Evolutionary conservation across 345 rosid genomes (phyloP).

Genomic region (Salix caprea): DNA sequence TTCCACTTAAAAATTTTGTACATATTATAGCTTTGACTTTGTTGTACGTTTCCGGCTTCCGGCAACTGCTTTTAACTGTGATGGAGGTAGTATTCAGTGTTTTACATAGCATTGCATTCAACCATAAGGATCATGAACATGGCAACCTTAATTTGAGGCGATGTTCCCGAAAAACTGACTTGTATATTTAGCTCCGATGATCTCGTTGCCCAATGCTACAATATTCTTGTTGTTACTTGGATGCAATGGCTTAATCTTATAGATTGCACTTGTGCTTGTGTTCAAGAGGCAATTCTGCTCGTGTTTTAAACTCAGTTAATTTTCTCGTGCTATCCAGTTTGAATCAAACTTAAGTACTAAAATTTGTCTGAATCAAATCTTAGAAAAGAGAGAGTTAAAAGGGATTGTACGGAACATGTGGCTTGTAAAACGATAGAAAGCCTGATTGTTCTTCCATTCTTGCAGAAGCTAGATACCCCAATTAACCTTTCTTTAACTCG

Average conservation of each 20-base stretch:
- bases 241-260: not conserved
- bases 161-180: not conserved
- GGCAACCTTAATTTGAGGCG: not conserved
- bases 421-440: too few species aligned
- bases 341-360: too few species aligned
- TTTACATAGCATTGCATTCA: not conserved
- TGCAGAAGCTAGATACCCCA: too few species aligned
- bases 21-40: not conserved
- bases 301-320: too few species aligned
- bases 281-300: too few species aligned
- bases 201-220: not conserved
- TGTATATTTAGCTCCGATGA: not conserved
- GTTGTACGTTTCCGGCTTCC: not conserved
- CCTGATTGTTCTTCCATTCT: too few species aligned
- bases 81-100: not conserved
- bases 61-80: not conserved
- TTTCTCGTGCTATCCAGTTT: too few species aligned
- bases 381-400: too few species aligned
- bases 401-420: too few species aligned
- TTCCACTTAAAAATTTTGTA: not conserved
- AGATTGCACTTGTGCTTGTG: too few species aligned
- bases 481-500: too few species aligned
- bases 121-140: not conserved
- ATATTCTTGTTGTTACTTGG: not conserved
- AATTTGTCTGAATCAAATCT: too few species aligned